A percentile compares a stretch with the other conserved stretches of the same genome.
Conservation (phyloP, 371 early-diverging fungal species). For the Dinochytrium kinnereticum region DNA sequence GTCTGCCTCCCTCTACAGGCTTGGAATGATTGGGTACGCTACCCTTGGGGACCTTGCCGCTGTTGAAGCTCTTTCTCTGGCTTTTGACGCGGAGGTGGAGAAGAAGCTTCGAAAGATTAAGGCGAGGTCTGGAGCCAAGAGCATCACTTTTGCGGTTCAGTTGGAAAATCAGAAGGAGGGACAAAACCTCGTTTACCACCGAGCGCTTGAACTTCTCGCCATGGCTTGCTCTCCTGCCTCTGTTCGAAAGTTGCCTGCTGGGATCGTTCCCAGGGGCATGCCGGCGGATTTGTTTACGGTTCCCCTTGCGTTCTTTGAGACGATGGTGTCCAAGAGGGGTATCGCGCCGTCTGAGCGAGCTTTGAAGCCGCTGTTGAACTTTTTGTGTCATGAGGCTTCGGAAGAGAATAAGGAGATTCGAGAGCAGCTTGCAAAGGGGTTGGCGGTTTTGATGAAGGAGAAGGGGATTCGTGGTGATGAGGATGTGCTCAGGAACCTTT, state of each 20-base stretch:
- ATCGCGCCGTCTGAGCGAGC: not conserved
- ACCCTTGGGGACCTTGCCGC: not conserved
- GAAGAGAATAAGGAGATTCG: too few relatives aligned
- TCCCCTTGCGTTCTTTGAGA: conserved; percentile 1
- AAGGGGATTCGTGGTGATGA: not conserved
- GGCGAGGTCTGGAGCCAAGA: not conserved
- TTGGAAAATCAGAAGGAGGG: not conserved
- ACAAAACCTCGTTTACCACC: not conserved
- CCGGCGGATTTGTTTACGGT: not conserved
- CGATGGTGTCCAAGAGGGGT: not conserved
- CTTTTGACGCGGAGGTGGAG: not conserved
- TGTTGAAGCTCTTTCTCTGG: not conserved
- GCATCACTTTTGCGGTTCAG: not conserved
- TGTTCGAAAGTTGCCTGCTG: not conserved
- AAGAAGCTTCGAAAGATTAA: not conserved
- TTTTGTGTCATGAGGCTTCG: not conserved
- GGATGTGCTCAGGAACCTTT: not conserved
- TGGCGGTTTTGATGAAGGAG: conserved; percentile 7
- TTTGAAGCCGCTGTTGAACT: not conserved
- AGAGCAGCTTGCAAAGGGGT: not conserved
- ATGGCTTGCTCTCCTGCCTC: not conserved
- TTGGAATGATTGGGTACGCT: conserved; percentile 4
- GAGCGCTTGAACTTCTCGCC: not conserved
- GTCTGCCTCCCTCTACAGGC: not conserved
- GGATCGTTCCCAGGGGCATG: not conserved